Percentiles rank a stretch among this genome's conserved stretches.
phyloP scores from a whole-genome alignment of 495 filamentous ascomycete genomes.

The Aspergillus nanangensis region DNA sequence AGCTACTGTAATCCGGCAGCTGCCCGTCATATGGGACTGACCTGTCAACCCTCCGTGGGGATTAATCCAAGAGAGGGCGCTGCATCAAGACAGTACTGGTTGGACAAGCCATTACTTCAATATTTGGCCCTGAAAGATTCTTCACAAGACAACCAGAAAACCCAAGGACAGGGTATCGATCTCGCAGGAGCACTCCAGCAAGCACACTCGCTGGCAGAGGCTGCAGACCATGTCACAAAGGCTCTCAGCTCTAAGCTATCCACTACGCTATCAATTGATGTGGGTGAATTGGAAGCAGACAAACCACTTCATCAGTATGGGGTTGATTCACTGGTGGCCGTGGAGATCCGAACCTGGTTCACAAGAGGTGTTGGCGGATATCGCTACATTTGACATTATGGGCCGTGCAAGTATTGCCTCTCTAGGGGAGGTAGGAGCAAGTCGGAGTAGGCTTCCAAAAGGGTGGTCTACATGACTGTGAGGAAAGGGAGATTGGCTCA shows the following conservation, averaged over 20 bases:
- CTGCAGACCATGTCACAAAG: neutral
- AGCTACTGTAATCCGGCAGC: conserved; percentile 3
- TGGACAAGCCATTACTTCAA: neutral
- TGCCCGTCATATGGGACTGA: neutral
- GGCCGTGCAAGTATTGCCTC: neutral
- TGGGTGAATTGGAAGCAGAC: conserved; percentile 29
- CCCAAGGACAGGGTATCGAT: too few relatives aligned
- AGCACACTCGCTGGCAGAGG: conserved; percentile 4
- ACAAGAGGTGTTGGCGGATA: conserved; percentile 23
- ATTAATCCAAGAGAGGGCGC: neutral
- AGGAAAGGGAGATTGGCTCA: too few relatives aligned
- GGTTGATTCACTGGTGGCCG: conserved; percentile 39
- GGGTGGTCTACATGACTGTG: too few relatives aligned
- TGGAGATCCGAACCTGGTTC: conserved; percentile 41
- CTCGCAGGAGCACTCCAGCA: neutral
- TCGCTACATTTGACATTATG: conserved; percentile 27
- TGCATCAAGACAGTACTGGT: neutral
- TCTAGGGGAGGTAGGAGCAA: too few relatives aligned
- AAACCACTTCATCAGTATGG: conserved; percentile 28
- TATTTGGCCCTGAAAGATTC: too few relatives aligned
- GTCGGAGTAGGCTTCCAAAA: too few relatives aligned
- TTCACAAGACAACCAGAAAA: too few relatives aligned
- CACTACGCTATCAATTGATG: conserved; percentile 14
- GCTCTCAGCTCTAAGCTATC: conserved; percentile 12
- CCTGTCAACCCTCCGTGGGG: neutral